Evolutionary conservation across 371 early-diverging fungal genomes (phyloP).

Genomic region (Mucor piriformis): DNA sequence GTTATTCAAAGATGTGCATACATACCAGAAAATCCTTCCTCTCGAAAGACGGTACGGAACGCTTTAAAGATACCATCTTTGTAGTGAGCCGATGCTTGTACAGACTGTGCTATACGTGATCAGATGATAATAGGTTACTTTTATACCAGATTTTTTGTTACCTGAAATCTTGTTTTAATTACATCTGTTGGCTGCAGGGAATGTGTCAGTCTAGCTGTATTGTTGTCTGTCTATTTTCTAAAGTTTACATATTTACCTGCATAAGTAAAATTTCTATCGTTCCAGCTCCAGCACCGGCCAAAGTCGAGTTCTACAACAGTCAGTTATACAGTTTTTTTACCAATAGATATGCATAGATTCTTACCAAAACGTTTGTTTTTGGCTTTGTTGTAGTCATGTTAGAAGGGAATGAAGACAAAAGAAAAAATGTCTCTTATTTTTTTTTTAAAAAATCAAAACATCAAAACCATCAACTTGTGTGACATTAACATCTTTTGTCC

Average conservation of each 20-base stretch:
- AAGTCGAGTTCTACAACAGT: constrained; percentile 29
- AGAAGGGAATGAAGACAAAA: not conserved
- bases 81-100: constrained; percentile 38
- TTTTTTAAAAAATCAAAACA: not conserved
- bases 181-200: constrained; percentile 44
- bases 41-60: constrained; percentile 27
- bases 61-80: constrained; percentile 41
- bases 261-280: constrained; percentile 30
- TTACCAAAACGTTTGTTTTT: constrained; percentile 12
- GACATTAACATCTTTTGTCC: too few species aligned
- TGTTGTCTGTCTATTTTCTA: too few species aligned
- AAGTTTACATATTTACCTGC: constrained; percentile 19
- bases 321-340: too few species aligned
- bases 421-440: not conserved
- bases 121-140: too few species aligned
- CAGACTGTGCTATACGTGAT: constrained; percentile 24
- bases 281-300: constrained; percentile 38
- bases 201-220: not conserved
- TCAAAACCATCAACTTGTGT: too few species aligned
- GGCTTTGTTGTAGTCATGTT: constrained; percentile 7
- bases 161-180: constrained; percentile 50
- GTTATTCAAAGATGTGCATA: too few species aligned
- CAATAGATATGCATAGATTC: not conserved
- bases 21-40: constrained; percentile 38
- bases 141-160: too few species aligned